These are phyloP conservation scores for Geotrichum aggregatum DNA, from an alignment of 1,139 yeast species.

Conservation along the genomic window DNA sequence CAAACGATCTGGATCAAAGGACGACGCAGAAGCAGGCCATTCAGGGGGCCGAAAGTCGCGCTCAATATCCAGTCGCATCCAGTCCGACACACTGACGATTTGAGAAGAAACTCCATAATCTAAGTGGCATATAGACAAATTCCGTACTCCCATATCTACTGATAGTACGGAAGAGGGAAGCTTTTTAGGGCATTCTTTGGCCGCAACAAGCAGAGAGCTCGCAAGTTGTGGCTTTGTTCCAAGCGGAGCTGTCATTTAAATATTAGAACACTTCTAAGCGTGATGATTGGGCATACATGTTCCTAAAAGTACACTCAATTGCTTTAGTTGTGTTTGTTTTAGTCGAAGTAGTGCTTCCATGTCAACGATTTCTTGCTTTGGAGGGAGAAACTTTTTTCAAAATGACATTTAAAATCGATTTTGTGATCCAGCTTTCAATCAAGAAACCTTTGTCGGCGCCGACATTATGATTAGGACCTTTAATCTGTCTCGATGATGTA, in stretches of 20 bases:
- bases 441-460: too few species aligned
- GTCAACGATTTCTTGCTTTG: neutral
- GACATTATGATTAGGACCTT: too few species aligned
- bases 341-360: constrained; percentile 10
- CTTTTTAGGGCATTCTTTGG: neutral
- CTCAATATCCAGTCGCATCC: constrained; percentile 46
- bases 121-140: constrained; percentile 42
- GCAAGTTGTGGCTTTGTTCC: constrained; percentile 6
- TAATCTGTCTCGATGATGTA: too few species aligned
- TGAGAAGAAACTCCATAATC: constrained; percentile 22
- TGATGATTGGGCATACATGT: neutral
- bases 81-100: constrained; percentile 39
- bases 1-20: constrained; percentile 28
- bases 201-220: neutral
- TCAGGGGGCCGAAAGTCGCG: constrained; percentile 30
- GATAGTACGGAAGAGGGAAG: constrained; percentile 27
- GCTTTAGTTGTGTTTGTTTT: constrained; percentile 11
- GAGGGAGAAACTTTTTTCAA: too few species aligned
- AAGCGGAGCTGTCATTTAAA: neutral
- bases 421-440: too few species aligned
- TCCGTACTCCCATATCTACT: constrained; percentile 45
- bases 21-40: constrained; percentile 8
- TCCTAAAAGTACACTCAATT: constrained; percentile 5
- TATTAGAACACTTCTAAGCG: neutral
- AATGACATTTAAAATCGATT: too few species aligned